Base-by-base conservation (phyloP, 2,329 filamentous ascomycete genomes). In the Stachybotrys elegans region DNA sequence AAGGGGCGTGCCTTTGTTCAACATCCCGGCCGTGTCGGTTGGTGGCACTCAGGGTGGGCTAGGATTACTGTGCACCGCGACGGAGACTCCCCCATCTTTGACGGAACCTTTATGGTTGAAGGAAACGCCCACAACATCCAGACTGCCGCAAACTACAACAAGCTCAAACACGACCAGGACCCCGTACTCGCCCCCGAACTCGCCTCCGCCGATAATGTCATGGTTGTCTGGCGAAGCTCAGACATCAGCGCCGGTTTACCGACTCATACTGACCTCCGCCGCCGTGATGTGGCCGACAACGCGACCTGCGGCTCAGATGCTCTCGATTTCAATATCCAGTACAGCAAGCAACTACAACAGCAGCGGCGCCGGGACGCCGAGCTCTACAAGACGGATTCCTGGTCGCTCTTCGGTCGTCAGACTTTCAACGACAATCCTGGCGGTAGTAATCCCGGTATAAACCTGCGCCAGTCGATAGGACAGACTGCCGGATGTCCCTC, bases 221-320 rank as follows among this genome's bases (percentile, higher is more conserved):
- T 98, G 91, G 75, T 96, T 27, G 77, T 96, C 1, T 97, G 88
- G 76, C 81, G 91, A 51, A 91, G 97, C 60, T 95, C 90, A 22
- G 93, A 98, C 62, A 81, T 96, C 57, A 62, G 70, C 23, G 50
- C 54, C n/a, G 47, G 44, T 22, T 45, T 36, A 14, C 56, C 62
- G 16, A 64, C 68, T 29, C 76, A 78, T 43, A 66, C 71, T 19
- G 84, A 92, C 50, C 65, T 93, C 54, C 86, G 81, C 66, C 79
- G 87, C 49, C 72, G 71, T 43, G 47, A 68, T 8, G 55, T 60
- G 32, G 59, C 63, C 22, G 63, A 64, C 14, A 49, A 43, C n/a
- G 66, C 71, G 6, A 72, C 75, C 5, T 98, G 93, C 62, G 72
- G 74, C 20, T 82, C 89, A 4, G 89, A 97, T 63, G 66, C 68